Percentiles rank a stretch among this genome's conserved stretches.
Evolutionary conservation across 2,329 filamentous ascomycete species (phyloP).

Genomic region (Falciphora oryzae): DNA sequence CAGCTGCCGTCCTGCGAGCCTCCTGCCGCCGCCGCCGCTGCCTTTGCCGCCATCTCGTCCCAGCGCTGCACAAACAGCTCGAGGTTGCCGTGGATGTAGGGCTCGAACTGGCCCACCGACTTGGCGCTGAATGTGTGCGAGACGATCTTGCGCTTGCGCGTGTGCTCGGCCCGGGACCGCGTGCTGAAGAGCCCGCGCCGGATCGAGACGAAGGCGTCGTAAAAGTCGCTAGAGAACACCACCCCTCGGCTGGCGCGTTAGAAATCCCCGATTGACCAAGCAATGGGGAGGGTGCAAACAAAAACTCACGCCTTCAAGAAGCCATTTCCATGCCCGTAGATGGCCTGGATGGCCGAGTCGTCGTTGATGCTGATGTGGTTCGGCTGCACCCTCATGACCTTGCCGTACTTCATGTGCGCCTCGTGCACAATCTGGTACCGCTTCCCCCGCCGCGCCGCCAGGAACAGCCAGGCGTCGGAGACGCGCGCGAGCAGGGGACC

Average conservation of each 20-base stretch:
- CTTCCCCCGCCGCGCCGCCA: conserved; percentile 57
- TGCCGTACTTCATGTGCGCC: conserved; percentile 69
- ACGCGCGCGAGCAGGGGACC: conserved; percentile 57
- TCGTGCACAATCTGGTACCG: conserved; percentile 62
- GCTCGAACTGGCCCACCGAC: conserved; percentile 77
- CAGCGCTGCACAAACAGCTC: conserved; percentile 68
- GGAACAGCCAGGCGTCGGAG: conserved; percentile 75
- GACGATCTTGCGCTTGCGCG: conserved; percentile 82
- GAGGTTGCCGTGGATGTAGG: conserved; percentile 79
- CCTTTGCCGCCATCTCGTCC: conserved; percentile 51
- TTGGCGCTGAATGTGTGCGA: conserved; percentile 83
- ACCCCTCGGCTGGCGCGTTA: neutral
- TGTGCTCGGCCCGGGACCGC: conserved; percentile 72
- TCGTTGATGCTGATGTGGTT: conserved; percentile 80
- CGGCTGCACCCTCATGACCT: conserved; percentile 77
- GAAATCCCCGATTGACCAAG: neutral
- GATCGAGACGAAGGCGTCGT: conserved; percentile 88
- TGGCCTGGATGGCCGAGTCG: conserved; percentile 64
- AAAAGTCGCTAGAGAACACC: conserved; percentile 66
- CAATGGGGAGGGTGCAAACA: neutral
- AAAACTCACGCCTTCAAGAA: conserved; percentile 60
- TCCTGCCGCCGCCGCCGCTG: neutral
- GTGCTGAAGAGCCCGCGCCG: conserved; percentile 85
- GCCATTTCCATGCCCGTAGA: conserved; percentile 78
- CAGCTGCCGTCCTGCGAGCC: conserved; percentile 45